Conservation (phyloP, 2,329 filamentous ascomycete genomes). For the Fusarium buharicum region DNA sequence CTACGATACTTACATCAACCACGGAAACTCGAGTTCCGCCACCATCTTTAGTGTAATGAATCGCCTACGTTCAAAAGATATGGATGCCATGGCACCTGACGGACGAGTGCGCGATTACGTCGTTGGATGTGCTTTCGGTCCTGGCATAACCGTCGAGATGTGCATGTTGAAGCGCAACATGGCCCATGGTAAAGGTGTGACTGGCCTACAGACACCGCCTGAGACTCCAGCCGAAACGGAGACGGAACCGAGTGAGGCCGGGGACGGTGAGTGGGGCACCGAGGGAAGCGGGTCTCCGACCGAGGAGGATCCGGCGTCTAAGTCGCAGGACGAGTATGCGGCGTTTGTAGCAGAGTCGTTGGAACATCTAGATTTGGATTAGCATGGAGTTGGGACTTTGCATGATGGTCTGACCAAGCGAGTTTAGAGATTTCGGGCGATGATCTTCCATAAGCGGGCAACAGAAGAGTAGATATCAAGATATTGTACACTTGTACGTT, state of each 20-base stretch:
- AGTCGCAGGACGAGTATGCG: conserved; percentile 29
- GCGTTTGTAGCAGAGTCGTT: conserved; percentile 38
- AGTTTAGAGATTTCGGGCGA: neutral
- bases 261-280: conserved; percentile 44
- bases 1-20: conserved; percentile 73
- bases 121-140: conserved; percentile 75
- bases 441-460: neutral
- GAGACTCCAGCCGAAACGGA: conserved; percentile 67
- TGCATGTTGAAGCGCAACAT: conserved; percentile 67
- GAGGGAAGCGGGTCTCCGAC: conserved; percentile 27
- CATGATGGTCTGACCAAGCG: neutral
- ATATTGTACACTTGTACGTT: conserved; percentile 1
- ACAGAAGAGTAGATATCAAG: conserved; percentile 4
- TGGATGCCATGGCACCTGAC: conserved; percentile 65
- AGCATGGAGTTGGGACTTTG: conserved; percentile 8
- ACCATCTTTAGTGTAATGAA: conserved; percentile 76
- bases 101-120: conserved; percentile 66
- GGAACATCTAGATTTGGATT: conserved; percentile 44
- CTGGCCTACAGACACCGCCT: conserved; percentile 62
- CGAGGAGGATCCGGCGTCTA: conserved; percentile 19
- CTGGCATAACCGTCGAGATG: conserved; percentile 75
- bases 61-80: conserved; percentile 66
- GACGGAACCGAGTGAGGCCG: conserved; percentile 62
- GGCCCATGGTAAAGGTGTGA: conserved; percentile 28
- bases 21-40: conserved; percentile 75